Conservation (phyloP, 106 monocot genomes). For the Allium cepa region DNA sequence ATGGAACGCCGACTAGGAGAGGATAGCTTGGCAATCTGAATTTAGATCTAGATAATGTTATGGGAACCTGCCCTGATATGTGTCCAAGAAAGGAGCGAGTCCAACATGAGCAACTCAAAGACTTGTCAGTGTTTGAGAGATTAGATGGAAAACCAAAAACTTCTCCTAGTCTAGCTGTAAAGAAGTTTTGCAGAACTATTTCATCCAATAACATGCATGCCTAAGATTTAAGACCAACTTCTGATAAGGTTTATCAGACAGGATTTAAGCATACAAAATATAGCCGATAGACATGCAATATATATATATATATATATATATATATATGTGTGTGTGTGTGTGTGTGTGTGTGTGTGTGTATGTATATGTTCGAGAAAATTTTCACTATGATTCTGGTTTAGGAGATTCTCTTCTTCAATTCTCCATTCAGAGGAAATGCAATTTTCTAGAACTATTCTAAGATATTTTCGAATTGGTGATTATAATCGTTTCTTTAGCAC, state of each 20-base stretch:
- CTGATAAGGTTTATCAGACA: conserved; percentile 84
- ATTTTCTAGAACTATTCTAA: conserved; percentile 64
- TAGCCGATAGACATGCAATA: conserved; percentile 51
- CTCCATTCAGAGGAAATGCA: conserved; percentile 65
- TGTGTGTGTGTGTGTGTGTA: too few species aligned
- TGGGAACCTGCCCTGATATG: too few species aligned
- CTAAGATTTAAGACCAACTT: conserved; percentile 60
- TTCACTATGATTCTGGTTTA: conserved; percentile 71
- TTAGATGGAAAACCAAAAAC: conserved; percentile 74
- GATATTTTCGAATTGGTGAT: conserved; percentile 69
- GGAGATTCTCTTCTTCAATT: conserved; percentile 45
- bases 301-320: conserved; percentile 32
- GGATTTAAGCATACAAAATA: conserved; percentile 82
- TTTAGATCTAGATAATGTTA: too few species aligned
- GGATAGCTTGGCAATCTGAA: too few species aligned
- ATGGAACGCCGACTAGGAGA: too few species aligned
- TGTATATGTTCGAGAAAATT: conserved; percentile 45
- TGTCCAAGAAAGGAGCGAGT: conserved; percentile 35
- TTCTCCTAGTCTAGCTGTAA: conserved; percentile 69
- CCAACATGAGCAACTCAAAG: conserved; percentile 78
- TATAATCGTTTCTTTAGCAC: conserved; percentile 72
- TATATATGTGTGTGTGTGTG: too few species aligned
- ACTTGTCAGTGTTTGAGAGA: conserved; percentile 81
- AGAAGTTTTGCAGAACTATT: conserved; percentile 99
- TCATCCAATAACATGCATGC: conserved; percentile 22